phyloP scores from a whole-genome alignment of 140 eudicot species.

The Cichorium intybus region DNA sequence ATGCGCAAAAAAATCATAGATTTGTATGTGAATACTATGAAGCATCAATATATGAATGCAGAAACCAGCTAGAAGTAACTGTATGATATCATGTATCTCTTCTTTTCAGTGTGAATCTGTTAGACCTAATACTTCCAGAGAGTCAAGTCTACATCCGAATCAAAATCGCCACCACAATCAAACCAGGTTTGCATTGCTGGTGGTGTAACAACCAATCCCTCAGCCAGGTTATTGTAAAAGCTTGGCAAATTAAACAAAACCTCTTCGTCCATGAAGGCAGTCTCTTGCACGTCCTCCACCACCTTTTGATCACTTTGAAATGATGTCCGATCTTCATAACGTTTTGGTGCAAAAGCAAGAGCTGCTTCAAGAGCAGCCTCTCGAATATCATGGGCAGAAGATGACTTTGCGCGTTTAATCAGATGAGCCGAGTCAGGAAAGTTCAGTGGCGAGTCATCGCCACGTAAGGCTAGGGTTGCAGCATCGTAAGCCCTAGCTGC shows the following conservation, averaged over 20 bases:
- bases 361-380: slow-evolving; percentile 54
- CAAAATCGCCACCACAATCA: slow-evolving; percentile 45
- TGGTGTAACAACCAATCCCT: slow-evolving; percentile 82
- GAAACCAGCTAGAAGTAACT: background rate
- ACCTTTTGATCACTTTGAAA: background rate
- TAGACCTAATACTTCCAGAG: slow-evolving; percentile 45
- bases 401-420: slow-evolving; percentile 43
- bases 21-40: background rate
- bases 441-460: slow-evolving; percentile 45
- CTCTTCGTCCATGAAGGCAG: slow-evolving; percentile 61
- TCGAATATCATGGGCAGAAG: slow-evolving; percentile 49
- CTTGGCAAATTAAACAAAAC: slow-evolving; percentile 61
- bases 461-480: slow-evolving; percentile 53
- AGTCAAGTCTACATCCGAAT: slow-evolving; percentile 37
- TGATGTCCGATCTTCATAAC: background rate
- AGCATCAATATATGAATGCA: background rate
- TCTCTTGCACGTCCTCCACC: slow-evolving; percentile 1
- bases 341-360: slow-evolving; percentile 21
- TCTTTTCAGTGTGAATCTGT: background rate
- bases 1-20: background rate
- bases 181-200: slow-evolving; percentile 60
- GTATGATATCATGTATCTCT: too few species aligned
- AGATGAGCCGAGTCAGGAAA: slow-evolving; percentile 42
- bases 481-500: slow-evolving; percentile 73
- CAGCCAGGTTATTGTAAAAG: slow-evolving; percentile 72